Evolutionary conservation across 805 yeast species (phyloP).

Genomic region (Candida ipomoeae): DNA sequence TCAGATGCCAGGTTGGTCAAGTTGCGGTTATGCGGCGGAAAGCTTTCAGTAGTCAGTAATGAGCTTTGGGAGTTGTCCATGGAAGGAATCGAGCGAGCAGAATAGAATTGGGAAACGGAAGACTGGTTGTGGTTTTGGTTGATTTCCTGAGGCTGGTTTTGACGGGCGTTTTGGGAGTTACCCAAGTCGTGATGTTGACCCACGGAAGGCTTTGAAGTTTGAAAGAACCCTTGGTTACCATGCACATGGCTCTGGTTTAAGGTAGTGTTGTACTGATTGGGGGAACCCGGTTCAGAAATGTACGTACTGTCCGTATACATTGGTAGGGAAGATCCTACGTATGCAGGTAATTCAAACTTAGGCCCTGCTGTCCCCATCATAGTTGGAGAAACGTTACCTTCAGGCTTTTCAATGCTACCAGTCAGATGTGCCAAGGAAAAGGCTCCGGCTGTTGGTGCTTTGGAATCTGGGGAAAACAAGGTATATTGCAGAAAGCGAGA

Average conservation of each 20-base stretch:
- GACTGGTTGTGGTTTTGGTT: not conserved
- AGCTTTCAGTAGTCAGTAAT: not conserved
- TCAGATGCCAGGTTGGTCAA: not conserved
- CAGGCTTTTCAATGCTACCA: not conserved
- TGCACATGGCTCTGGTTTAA: not conserved
- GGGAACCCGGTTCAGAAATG: not conserved
- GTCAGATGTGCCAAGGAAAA: not conserved
- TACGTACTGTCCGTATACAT: not conserved
- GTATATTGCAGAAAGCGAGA: not conserved
- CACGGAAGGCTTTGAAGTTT: not conserved
- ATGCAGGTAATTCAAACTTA: not conserved
- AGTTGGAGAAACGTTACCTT: not conserved
- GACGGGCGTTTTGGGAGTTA: not conserved
- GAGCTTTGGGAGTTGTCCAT: not conserved
- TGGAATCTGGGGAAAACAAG: not conserved
- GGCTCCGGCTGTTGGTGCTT: not conserved
- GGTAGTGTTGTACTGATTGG: not conserved
- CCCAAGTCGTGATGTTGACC: not conserved
- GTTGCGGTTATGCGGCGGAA: not conserved
- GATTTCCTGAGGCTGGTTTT: not conserved
- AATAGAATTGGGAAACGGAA: not conserved
- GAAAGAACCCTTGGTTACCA: not conserved
- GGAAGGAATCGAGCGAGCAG: not conserved
- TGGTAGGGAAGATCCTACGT: not conserved
- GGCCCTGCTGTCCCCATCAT: not conserved